Base-by-base conservation (phyloP, 208 protist species). In the Trypanosomatidae sp. region DNA sequence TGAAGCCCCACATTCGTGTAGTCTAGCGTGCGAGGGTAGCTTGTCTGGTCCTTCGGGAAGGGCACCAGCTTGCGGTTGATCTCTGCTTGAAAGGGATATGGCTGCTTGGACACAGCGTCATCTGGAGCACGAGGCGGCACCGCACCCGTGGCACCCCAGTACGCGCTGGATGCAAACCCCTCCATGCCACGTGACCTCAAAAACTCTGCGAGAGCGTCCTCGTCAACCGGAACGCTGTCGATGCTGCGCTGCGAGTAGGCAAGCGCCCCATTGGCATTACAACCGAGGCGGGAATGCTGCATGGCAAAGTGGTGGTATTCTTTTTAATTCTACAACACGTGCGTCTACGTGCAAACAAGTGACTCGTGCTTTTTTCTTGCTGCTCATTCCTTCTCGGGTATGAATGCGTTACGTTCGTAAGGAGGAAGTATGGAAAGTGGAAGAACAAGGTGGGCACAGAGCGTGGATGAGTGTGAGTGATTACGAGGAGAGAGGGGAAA, bases 1-100 rank as follows among this genome's bases (percentile, higher is more conserved):
- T 97, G 92, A 15, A 92, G 66, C 15, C 92, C 92, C 17, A 85
- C 74, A 9, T 77, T 82, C 47, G 88, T 89, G 70, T 90, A 93
- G 67, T 97, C 90, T 50, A 88, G 30, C 6, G 84, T 93, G 47
- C 78, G 82, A 3, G 90, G 90, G 49, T 91, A 80, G 80, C 92
- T 97, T 36, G 88, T 97, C 44, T 83, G 84, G 22, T 91, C 83
- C 67, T 91, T 77, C 30, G 90, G 88, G 55, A 97, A 83, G 2
- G 89, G 93, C 46, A 95, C 88, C 2, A 97, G 82, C 74, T 95
- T 97, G 59, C 88, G 83, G 62, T 87, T 91, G 69, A 97, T 93
- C 72, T 95, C 88, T 28, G 77, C 83, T 53, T 88, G 79, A 76
- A 97, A 95, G 30, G 88, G 88, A 74, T 89, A 90, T 9, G 83